Evolutionary conservation across 2,329 filamentous ascomycete genomes (phyloP), one percentile per base, ranked within the genome.

Genomic region (Coleophoma eucalyptorum): DNA sequence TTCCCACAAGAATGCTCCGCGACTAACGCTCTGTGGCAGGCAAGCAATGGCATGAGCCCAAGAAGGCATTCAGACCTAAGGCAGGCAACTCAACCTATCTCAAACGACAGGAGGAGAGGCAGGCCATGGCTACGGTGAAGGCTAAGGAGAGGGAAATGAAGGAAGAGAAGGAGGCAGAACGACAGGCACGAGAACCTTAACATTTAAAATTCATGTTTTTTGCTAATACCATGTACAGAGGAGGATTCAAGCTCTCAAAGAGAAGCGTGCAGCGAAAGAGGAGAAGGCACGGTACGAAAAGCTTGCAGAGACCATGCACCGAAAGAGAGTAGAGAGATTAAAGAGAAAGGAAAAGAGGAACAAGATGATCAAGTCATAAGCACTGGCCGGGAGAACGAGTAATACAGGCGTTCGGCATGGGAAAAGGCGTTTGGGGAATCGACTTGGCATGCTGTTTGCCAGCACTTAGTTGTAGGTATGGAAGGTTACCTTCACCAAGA

Each of bases 311-410:
- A 97, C 94, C 76, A 97, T 99, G 94, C 93, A 97, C 75, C 84
- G 83, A 72, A 97, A 96, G 79, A 81, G 92, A 55, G 87, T 97
- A 12, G 94, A 99, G 73, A 83, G 94, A 62, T 72, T 96, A 70
- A 96, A 91, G 84, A 83, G 92, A 66, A 89, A 90, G 71, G 94
- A 99, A 78, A 97, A 97, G 85, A 84, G 94, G 67, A 99, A 93
- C 72, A 94, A 93, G 75, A 73, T 90, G 67, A 67, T 87, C 63
- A 85, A 86, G 67, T 86, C 83, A 54, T 86, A 74, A 80, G 26
- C 6, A 38, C 12, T 16, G 12, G 32, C 26, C 43, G 15, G 20
- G 35, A 19, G 41, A 13, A 15, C 3, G 5, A 20, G 21, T 33
- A 41, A 21, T 15, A 20, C 16, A 18, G 48, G 47, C 32, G 52